Conservation (phyloP, 495 filamentous ascomycete genomes). For the Talaromyces proteolyticus region DNA sequence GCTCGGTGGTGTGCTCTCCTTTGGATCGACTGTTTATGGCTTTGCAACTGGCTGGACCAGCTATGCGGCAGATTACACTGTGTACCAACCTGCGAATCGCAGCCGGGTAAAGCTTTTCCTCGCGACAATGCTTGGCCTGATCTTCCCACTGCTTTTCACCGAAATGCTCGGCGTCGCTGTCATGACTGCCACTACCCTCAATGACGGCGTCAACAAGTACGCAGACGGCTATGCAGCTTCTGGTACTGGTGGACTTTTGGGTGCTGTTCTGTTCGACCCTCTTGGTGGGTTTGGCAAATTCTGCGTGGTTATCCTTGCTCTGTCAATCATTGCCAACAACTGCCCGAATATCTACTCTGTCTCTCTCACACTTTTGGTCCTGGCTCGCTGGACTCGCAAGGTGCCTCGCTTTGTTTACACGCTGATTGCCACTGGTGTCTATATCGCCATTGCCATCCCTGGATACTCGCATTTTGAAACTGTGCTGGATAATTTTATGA, state of each 20-base stretch:
- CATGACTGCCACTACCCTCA: slow-evolving; percentile 52
- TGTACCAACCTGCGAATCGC: slow-evolving; percentile 64
- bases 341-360: slow-evolving; percentile 89
- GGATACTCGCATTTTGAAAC: slow-evolving; percentile 68
- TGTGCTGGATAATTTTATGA: slow-evolving; percentile 74
- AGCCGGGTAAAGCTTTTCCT: slow-evolving; percentile 58
- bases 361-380: slow-evolving; percentile 65
- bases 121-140: slow-evolving; percentile 65
- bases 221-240: slow-evolving; percentile 51
- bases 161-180: slow-evolving; percentile 76
- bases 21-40: slow-evolving; percentile 67
- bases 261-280: slow-evolving; percentile 56
- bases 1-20: slow-evolving; percentile 61
- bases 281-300: slow-evolving; percentile 76
- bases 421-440: slow-evolving; percentile 58
- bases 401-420: slow-evolving; percentile 79
- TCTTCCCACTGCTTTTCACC: slow-evolving; percentile 67
- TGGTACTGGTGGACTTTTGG: slow-evolving; percentile 67
- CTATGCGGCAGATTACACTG: slow-evolving; percentile 78
- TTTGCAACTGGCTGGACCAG: slow-evolving; percentile 79
- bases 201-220: slow-evolving; percentile 49
- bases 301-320: slow-evolving; percentile 72
- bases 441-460: slow-evolving; percentile 71
- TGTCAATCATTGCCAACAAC: slow-evolving; percentile 79
- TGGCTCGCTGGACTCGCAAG: slow-evolving; percentile 55